A percentile compares a stretch with the other conserved stretches of the same genome.
Evolutionary conservation across 805 yeast species (phyloP).

Genomic region (Priceomyces medius): DNA sequence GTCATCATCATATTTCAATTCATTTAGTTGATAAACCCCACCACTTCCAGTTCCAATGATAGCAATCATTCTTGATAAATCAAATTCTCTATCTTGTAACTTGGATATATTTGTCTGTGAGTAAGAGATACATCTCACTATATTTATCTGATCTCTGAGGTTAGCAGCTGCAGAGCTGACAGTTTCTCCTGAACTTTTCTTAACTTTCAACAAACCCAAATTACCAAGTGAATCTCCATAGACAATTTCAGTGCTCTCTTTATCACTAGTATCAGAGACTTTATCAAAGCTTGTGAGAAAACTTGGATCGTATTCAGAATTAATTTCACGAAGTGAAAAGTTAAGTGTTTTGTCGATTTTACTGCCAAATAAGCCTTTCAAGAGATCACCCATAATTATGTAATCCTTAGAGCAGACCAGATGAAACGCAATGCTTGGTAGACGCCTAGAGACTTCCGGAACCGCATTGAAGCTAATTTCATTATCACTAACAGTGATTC

Average conservation of each 20-base stretch:
- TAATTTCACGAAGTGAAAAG: conserved; percentile 4
- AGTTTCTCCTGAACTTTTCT: conserved; percentile 7
- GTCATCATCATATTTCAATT: conserved; percentile 14
- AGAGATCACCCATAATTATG: conserved; percentile 16
- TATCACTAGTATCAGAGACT: not conserved
- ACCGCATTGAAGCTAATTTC: not conserved
- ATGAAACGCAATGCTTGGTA: conserved; percentile 12
- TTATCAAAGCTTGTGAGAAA: conserved; percentile 16
- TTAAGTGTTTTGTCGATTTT: not conserved
- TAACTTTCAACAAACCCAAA: conserved; percentile 8
- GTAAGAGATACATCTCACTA: conserved; percentile 9
- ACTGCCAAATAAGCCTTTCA: conserved; percentile 15
- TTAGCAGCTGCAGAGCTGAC: conserved; percentile 17
- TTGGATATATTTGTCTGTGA: not conserved
- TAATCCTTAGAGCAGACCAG: conserved; percentile 1
- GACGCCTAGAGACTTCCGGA: not conserved
- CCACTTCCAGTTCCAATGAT: conserved; percentile 31
- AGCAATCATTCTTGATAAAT: conserved; percentile 6
- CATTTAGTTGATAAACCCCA: conserved; percentile 19
- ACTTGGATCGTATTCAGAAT: conserved; percentile 7
- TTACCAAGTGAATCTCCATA: conserved; percentile 34
- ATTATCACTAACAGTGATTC: conserved; percentile 1
- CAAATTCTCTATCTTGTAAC: not conserved
- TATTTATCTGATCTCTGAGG: conserved; percentile 30
- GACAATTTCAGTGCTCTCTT: conserved; percentile 8